Percentiles rank a stretch among this genome's conserved stretches.
phyloP scores from a whole-genome alignment of 352 stramenopile species.

The Globisporangium heterothallicum region DNA sequence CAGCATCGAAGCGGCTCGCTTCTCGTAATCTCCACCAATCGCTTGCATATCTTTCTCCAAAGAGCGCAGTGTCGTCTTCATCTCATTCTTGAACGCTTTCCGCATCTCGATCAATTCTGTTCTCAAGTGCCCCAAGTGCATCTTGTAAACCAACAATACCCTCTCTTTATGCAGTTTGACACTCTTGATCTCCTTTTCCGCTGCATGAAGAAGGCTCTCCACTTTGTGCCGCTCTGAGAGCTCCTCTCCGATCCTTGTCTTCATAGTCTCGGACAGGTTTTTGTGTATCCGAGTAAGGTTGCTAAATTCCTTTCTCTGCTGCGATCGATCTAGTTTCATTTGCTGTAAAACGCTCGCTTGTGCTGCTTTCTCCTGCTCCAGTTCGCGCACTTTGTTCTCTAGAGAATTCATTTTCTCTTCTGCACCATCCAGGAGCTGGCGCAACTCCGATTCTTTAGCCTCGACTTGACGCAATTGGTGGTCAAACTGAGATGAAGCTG shows the following conservation, averaged over 20 bases:
- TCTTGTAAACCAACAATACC: constrained; percentile 21
- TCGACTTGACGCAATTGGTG: constrained; percentile 22
- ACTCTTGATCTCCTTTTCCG: constrained; percentile 21
- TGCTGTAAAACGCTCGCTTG: constrained; percentile 6
- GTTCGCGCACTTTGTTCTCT: constrained; percentile 19
- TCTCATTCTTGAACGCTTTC: constrained; percentile 23
- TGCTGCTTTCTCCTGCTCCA: constrained; percentile 12
- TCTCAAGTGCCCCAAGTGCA: constrained; percentile 23
- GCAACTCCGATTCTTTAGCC: constrained; percentile 15
- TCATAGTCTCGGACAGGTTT: constrained; percentile 50
- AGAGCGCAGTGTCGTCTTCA: constrained; percentile 24
- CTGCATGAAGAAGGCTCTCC: constrained; percentile 9
- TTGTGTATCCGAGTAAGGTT: constrained; percentile 66
- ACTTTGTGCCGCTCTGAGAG: constrained; percentile 19
- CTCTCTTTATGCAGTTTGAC: constrained; percentile 22
- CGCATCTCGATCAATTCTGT: constrained; percentile 29
- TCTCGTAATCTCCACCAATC: constrained; percentile 19
- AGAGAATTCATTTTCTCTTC: constrained; percentile 10
- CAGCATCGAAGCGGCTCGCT: constrained; percentile 18
- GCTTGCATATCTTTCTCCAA: constrained; percentile 27
- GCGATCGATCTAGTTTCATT: constrained; percentile 27
- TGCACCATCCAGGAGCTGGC: constrained; percentile 6
- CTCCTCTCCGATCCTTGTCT: constrained; percentile 31
- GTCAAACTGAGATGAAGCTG: constrained; percentile 26
- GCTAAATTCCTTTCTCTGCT: constrained; percentile 56